Conservation (phyloP, 225 moss, liverwort and hornwort genomes). For the Rhytidiadelphus loreus region DNA sequence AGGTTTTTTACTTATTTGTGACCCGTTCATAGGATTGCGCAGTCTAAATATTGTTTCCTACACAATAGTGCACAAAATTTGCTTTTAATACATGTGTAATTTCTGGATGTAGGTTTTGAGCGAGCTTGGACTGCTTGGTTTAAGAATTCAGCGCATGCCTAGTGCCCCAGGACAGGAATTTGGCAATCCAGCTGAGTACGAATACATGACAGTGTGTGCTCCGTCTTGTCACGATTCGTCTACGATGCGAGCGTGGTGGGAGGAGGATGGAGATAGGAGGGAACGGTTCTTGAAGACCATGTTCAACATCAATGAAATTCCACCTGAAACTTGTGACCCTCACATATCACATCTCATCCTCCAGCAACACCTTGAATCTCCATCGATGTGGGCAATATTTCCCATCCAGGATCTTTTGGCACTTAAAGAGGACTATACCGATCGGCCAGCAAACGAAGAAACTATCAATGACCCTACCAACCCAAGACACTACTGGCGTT, state of each 20-base stretch:
- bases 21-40: neutral
- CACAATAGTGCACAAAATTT: neutral
- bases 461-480: constrained; percentile 84
- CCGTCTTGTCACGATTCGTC: constrained; percentile 90
- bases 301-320: constrained; percentile 39
- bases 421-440: constrained; percentile 44
- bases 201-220: constrained; percentile 92
- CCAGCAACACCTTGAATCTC: constrained; percentile 72
- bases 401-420: constrained; percentile 85
- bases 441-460: constrained; percentile 74
- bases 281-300: constrained; percentile 49
- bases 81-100: neutral
- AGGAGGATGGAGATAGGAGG: constrained; percentile 66
- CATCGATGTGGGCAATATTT: constrained; percentile 84
- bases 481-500: constrained; percentile 90
- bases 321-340: constrained; percentile 62
- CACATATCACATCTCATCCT: constrained; percentile 53
- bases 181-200: constrained; percentile 72
- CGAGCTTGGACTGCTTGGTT: constrained; percentile 75
- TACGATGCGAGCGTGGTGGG: constrained; percentile 95
- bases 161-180: constrained; percentile 59
- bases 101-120: constrained; percentile 51
- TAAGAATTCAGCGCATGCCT: constrained; percentile 94
- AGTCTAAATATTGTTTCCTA: no score
- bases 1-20: neutral